phyloP scores from a whole-genome alignment of 345 rosid species.

The Adansonia digitata region DNA sequence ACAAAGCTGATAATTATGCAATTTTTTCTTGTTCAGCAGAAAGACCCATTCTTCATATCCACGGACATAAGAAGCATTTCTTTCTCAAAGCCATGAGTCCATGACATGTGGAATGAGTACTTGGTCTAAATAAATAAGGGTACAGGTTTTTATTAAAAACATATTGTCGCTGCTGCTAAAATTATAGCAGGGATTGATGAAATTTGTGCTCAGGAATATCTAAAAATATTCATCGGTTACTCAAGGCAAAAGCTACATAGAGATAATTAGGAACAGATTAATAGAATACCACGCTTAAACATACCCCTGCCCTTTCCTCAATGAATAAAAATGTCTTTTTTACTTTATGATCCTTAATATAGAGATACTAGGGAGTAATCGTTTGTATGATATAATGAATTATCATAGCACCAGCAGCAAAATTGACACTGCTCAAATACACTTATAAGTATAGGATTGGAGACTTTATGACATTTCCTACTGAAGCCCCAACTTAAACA shows the following conservation, averaged over 20 bases:
- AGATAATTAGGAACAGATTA: background rate
- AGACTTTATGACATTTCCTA: background rate
- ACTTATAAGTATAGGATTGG: background rate
- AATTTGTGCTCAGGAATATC: background rate
- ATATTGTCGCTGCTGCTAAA: background rate
- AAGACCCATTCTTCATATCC: background rate
- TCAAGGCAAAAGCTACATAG: background rate
- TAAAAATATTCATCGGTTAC: background rate
- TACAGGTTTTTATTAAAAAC: background rate
- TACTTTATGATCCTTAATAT: background rate
- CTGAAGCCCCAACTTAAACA: background rate
- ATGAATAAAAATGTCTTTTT: background rate
- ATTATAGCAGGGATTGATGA: background rate
- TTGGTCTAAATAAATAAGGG: background rate
- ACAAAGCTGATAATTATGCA: background rate
- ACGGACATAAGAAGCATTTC: conserved; percentile 20
- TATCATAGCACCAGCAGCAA: background rate
- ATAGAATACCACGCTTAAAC: background rate
- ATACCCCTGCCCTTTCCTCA: background rate
- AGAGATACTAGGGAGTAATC: background rate
- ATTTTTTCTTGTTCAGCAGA: background rate
- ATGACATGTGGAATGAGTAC: background rate
- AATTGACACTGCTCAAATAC: background rate
- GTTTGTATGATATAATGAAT: background rate
- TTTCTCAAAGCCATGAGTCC: background rate